Conservation (phyloP, 2,329 filamentous ascomycete genomes). For the Pyricularia pennisetigena region DNA sequence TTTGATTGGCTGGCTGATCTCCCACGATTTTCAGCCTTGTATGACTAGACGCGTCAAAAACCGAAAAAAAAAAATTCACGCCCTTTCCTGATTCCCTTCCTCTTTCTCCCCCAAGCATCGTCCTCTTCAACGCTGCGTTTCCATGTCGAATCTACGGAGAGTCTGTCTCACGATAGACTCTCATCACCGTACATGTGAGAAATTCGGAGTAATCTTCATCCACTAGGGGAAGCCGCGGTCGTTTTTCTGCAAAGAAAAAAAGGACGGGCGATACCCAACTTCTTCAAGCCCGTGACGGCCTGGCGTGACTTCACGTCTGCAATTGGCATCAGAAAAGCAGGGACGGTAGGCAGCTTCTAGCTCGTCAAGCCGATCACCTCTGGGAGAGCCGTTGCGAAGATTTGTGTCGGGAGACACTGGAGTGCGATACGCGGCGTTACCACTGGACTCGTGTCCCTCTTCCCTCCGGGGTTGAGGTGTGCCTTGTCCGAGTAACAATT, state of each 20-base stretch:
- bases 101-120: conserved; percentile 37
- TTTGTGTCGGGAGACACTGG: conserved; percentile 12
- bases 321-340: conserved; percentile 17
- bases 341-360: conserved; percentile 4
- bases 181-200: conserved; percentile 61
- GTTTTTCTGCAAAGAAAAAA: background rate
- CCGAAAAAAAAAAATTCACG: background rate
- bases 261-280: conserved; percentile 4
- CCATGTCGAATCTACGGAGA: conserved; percentile 67
- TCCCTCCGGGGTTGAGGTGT: background rate
- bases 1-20: background rate
- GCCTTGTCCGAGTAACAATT: conserved; percentile 4
- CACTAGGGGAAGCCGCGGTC: conserved; percentile 5
- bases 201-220: conserved; percentile 24
- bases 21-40: background rate
- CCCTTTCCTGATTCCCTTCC: background rate
- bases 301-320: conserved; percentile 13
- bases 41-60: background rate
- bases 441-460: conserved; percentile 1
- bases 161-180: conserved; percentile 18
- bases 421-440: conserved; percentile 15
- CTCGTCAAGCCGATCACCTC: conserved; percentile 9
- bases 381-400: conserved; percentile 16
- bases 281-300: conserved; percentile 13
- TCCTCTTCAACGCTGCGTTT: conserved; percentile 81